Percentiles rank a stretch among this genome's conserved stretches.
Conservation (phyloP, 371 early-diverging fungal species). For the Nosema muscidifuracis region DNA sequence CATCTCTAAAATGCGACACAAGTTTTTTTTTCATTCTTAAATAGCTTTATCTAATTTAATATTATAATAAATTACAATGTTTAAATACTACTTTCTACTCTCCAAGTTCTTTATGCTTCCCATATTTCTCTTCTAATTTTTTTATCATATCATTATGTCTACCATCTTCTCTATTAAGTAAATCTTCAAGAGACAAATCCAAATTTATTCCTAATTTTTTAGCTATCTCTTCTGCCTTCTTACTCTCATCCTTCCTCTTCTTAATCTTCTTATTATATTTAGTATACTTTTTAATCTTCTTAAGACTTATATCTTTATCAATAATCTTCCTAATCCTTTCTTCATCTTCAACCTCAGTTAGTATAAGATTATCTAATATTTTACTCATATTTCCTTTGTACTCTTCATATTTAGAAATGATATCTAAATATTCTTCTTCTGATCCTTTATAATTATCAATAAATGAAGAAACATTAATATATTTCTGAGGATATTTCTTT, state of each 20-base stretch:
- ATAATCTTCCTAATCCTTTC: constrained; percentile 45
- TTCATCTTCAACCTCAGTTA: constrained; percentile 54
- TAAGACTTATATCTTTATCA: constrained; percentile 17
- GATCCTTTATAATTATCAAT: constrained; percentile 43
- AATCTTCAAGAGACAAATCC: constrained; percentile 2
- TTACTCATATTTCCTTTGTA: constrained; percentile 54
- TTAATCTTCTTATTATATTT: constrained; percentile 19
- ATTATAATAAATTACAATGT: too few relatives aligned
- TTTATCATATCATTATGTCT: constrained; percentile 33
- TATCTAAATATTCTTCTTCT: constrained; percentile 50
- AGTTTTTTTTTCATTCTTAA: too few relatives aligned
- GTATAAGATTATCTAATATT: constrained; percentile 48
- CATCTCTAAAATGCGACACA: too few relatives aligned
- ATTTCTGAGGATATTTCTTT: background rate
- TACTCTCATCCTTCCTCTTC: constrained; percentile 42
- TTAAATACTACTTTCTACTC: too few relatives aligned
- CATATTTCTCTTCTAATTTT: constrained; percentile 41
- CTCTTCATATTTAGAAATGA: constrained; percentile 47
- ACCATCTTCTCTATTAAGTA: constrained; percentile 15
- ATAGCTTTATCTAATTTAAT: too few relatives aligned
- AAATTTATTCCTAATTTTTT: constrained; percentile 35
- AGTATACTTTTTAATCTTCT: constrained; percentile 36
- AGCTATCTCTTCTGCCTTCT: constrained; percentile 44
- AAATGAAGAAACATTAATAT: constrained; percentile 43
- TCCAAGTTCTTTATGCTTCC: background rate